These are phyloP conservation scores for Pterulicium gracile DNA, from an alignment of 1,284 basidiomycete species.

Conservation along the genomic window DNA sequence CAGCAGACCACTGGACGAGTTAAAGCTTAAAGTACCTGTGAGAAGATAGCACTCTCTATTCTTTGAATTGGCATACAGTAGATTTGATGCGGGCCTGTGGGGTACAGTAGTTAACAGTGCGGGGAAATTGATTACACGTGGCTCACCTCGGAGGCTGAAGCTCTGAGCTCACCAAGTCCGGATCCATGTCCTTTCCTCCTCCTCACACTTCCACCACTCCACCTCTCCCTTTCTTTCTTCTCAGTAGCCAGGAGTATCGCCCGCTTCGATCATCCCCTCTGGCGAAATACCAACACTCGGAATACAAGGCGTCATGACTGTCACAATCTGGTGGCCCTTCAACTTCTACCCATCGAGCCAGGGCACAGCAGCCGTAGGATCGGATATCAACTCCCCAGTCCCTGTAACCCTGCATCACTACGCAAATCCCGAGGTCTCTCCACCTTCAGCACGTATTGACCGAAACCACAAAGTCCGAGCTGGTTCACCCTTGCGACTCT, in stretches of 20 bases:
- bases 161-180: constrained; percentile 5
- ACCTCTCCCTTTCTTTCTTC: constrained; percentile 7
- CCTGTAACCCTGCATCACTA: constrained; percentile 42
- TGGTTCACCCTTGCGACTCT: constrained; percentile 41
- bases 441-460: constrained; percentile 61
- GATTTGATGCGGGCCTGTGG: too few species aligned
- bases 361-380: neutral
- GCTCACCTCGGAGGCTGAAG: too few species aligned
- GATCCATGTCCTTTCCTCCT: neutral
- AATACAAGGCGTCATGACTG: constrained; percentile 12
- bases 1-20: too few species aligned
- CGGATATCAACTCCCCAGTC: neutral
- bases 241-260: too few species aligned
- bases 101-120: too few species aligned
- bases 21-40: too few species aligned
- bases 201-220: constrained; percentile 1
- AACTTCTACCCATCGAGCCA: neutral
- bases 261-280: too few species aligned
- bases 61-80: too few species aligned
- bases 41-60: too few species aligned
- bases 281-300: constrained; percentile 1
- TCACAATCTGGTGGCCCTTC: constrained; percentile 13
- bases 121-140: neutral
- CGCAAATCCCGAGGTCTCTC: constrained; percentile 51
- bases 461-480: constrained; percentile 47